Conservation (phyloP, 2,329 filamentous ascomycete genomes). For the Ambrosiella beaveri region DNA sequence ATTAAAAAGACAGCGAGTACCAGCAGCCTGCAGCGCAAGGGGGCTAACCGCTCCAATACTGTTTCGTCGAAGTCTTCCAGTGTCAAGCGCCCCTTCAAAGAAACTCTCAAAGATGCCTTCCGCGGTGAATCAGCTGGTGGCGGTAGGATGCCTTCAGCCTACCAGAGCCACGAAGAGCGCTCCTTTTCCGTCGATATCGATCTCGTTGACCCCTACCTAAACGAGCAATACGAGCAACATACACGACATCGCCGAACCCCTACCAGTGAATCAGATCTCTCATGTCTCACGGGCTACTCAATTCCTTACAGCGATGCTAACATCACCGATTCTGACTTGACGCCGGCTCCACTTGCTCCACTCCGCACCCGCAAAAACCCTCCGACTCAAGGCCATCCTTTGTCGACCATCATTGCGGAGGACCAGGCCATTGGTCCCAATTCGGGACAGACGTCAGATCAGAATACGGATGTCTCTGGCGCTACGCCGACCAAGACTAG, state of each 20-base stretch:
- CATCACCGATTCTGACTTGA: conserved; percentile 13
- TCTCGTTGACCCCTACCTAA: conserved; percentile 16
- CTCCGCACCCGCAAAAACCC: conserved; percentile 22
- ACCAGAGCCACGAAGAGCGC: conserved; percentile 31
- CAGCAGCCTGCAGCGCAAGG: conserved; percentile 31
- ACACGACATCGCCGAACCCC: not conserved
- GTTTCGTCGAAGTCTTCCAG: conserved; percentile 13
- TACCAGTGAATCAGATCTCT: conserved; percentile 7
- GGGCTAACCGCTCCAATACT: conserved; percentile 32
- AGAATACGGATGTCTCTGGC: conserved; percentile 20
- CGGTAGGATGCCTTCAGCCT: conserved; percentile 28
- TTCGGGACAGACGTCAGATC: conserved; percentile 32
- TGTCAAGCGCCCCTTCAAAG: conserved; percentile 35
- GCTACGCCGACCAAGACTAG: conserved; percentile 27
- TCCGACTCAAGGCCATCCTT: conserved; percentile 38
- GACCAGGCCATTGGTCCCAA: conserved; percentile 24
- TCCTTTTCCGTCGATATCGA: conserved; percentile 16
- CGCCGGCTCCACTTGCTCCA: conserved; percentile 17
- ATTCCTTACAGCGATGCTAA: conserved; percentile 4
- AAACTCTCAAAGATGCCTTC: conserved; percentile 44
- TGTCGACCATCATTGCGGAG: conserved; percentile 41
- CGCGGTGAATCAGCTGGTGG: conserved; percentile 39
- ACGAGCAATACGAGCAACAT: conserved; percentile 16
- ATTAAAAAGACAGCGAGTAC: conserved; percentile 20
- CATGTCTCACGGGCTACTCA: not conserved